Evolutionary conservation across 2,329 filamentous ascomycete species (phyloP).

Genomic region (Endocalyx cinctus): DNA sequence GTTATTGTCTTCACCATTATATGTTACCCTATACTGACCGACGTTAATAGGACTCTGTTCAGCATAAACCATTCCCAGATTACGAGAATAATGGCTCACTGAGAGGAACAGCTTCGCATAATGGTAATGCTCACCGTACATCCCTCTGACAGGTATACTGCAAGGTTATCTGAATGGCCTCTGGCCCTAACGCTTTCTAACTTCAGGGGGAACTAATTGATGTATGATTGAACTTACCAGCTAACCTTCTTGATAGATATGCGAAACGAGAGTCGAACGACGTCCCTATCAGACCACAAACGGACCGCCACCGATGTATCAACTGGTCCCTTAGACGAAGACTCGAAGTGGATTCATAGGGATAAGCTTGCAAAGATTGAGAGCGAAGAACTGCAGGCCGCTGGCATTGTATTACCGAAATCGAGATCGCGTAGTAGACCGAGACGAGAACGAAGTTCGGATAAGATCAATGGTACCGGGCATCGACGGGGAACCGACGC

Average conservation of each 20-base stretch:
- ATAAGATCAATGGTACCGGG: conserved; percentile 27
- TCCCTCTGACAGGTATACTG: too few relatives aligned
- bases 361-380: conserved; percentile 82
- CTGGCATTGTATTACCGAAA: conserved; percentile 61
- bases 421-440: conserved; percentile 48
- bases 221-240: background rate
- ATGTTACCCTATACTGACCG: background rate
- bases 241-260: conserved; percentile 18
- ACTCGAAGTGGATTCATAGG: conserved; percentile 79
- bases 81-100: conserved; percentile 17
- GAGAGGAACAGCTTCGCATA: conserved; percentile 13
- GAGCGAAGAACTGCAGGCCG: conserved; percentile 73
- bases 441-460: conserved; percentile 38
- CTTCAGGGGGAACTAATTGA: too few relatives aligned
- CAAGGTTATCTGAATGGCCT: too few relatives aligned
- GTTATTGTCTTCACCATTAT: background rate
- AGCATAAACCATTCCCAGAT: conserved; percentile 18
- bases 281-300: conserved; percentile 18
- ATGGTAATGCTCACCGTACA: conserved; percentile 12
- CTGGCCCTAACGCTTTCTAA: too few relatives aligned
- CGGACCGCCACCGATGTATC: conserved; percentile 25
- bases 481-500: conserved; percentile 29
- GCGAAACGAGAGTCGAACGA: conserved; percentile 15
- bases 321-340: conserved; percentile 39
- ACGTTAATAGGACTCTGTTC: conserved; percentile 17